phyloP scores from a whole-genome alignment of 2,329 filamentous ascomycete species.

The Paecilomyces niveus region DNA sequence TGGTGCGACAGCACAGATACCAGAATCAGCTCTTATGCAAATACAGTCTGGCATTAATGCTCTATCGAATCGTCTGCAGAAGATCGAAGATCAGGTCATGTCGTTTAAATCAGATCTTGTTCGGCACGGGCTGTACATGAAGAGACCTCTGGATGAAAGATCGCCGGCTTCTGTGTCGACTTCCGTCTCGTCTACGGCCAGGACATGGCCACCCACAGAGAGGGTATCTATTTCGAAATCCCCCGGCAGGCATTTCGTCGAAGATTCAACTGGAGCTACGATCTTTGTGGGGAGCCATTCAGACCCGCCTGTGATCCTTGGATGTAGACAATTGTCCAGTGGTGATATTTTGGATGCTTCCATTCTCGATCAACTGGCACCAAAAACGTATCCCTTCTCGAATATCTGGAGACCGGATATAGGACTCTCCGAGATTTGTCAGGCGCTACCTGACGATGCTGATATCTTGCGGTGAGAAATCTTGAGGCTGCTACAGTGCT shows the following conservation, averaged over 20 bases:
- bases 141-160: not conserved
- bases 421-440: constrained; percentile 9
- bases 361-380: constrained; percentile 12
- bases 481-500: not conserved
- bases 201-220: not conserved
- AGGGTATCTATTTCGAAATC: constrained; percentile 5
- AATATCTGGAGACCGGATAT: constrained; percentile 15
- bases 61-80: constrained; percentile 8
- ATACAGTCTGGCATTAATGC: not conserved
- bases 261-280: constrained; percentile 16
- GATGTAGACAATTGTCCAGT: constrained; percentile 8
- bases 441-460: constrained; percentile 15
- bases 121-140: not conserved
- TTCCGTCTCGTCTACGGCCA: not conserved
- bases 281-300: constrained; percentile 15
- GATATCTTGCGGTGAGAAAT: constrained; percentile 14
- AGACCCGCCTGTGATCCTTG: constrained; percentile 11
- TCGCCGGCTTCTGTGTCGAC: not conserved
- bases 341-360: constrained; percentile 5
- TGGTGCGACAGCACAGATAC: not conserved
- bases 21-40: not conserved
- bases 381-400: constrained; percentile 16
- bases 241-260: constrained; percentile 12
- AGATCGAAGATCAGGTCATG: constrained; percentile 15
- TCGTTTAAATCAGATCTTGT: constrained; percentile 13